Conservation (phyloP, 148 eudicot genomes). For the Suaeda aralocaspica region DNA sequence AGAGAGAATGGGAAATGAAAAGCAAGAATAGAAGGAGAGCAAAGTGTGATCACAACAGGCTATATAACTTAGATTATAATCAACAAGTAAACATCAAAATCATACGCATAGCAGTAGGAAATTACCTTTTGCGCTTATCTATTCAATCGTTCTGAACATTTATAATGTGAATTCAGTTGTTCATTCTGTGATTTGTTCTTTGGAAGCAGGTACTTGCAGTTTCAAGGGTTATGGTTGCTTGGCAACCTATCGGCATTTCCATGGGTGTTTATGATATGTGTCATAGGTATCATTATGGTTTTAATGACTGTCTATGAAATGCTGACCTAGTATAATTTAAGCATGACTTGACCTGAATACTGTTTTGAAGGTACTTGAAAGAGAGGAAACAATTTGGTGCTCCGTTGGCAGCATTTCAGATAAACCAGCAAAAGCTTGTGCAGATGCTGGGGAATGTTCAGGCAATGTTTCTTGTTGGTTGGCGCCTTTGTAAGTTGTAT, state of each 20-base stretch:
- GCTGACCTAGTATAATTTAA: neutral
- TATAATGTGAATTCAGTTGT: neutral
- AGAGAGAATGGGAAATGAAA: neutral
- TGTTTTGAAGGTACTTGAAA: constrained; percentile 57
- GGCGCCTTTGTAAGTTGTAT: constrained; percentile 93
- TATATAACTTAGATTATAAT: neutral
- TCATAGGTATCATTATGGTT: constrained; percentile 57
- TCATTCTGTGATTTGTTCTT: neutral
- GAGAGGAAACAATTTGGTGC: constrained; percentile 91
- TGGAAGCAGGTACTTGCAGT: constrained; percentile 82
- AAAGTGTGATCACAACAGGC: neutral
- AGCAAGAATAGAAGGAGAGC: neutral
- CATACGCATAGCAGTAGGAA: neutral
- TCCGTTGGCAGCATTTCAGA: constrained; percentile 88
- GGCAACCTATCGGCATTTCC: constrained; percentile 96
- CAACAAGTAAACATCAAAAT: neutral
- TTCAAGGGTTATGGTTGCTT: constrained; percentile 92
- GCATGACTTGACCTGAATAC: constrained; percentile 2
- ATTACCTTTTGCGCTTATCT: neutral
- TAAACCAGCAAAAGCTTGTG: constrained; percentile 87
- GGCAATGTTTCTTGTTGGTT: constrained; percentile 80
- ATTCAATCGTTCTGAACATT: neutral
- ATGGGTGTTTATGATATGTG: constrained; percentile 98
- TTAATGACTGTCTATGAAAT: neutral
- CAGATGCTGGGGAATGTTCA: constrained; percentile 82